Evolutionary conservation across 108 stramenopile species (phyloP).

Genomic region (Stephanodiscus triporus): DNA sequence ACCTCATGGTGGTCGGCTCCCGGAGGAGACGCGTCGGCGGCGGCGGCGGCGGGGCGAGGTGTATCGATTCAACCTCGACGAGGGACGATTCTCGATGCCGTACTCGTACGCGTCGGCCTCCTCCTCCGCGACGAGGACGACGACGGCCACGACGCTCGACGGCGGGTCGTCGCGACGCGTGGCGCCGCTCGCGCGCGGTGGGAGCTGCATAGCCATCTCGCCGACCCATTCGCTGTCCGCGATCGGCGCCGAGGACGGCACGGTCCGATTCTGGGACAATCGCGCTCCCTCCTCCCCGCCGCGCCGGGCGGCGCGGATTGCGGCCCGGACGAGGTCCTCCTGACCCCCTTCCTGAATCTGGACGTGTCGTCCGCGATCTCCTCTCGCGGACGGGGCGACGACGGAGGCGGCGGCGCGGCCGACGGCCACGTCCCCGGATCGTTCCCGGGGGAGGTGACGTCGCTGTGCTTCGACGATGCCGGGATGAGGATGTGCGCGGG

Average conservation of each 20-base stretch:
- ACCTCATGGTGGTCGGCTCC: conserved; percentile 87
- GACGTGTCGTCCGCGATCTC: conserved; percentile 83
- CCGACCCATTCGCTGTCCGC: conserved; percentile 76
- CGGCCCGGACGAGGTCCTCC: conserved; percentile 45
- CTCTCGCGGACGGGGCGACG: too few relatives aligned
- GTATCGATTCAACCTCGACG: conserved; percentile 95
- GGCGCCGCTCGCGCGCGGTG: conserved; percentile 49
- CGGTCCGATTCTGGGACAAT: conserved; percentile 92
- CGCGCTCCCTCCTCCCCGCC: conserved; percentile 57
- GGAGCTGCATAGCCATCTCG: conserved; percentile 72
- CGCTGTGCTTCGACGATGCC: conserved; percentile 81
- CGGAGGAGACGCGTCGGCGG: conserved; percentile 36
- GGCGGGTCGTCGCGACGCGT: neutral
- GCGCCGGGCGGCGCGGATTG: too few relatives aligned
- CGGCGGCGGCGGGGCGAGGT: conserved; percentile 38
- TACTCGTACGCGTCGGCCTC: conserved; percentile 58
- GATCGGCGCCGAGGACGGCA: conserved; percentile 89
- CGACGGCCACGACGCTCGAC: conserved; percentile 1
- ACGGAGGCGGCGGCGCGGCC: too few relatives aligned
- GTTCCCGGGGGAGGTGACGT: conserved; percentile 75
- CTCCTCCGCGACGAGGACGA: conserved; percentile 35
- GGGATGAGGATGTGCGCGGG: conserved; percentile 94
- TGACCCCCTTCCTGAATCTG: conserved; percentile 78
- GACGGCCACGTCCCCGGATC: too few relatives aligned
- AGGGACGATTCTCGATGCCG: conserved; percentile 93